These are phyloP conservation scores for Borovskyia barvae DNA, from an alignment of 208 protist species.

Conservation along the genomic window DNA sequence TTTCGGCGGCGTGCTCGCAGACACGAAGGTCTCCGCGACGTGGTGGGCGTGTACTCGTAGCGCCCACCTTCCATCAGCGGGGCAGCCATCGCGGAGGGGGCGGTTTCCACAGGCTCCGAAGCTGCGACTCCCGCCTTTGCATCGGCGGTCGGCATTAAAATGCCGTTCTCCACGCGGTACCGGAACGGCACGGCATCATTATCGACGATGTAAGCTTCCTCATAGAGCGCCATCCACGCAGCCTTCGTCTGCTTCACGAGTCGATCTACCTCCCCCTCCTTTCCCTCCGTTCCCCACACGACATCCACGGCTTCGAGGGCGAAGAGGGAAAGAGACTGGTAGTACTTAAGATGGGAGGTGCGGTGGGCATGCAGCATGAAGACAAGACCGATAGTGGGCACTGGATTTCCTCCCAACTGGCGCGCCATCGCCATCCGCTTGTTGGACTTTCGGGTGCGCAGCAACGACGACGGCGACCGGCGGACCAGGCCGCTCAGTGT, in stretches of 20 bases:
- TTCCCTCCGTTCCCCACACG: slow-evolving; percentile 35
- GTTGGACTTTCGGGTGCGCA: slow-evolving; percentile 18
- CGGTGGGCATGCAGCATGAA: slow-evolving; percentile 79
- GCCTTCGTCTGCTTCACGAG: slow-evolving; percentile 46
- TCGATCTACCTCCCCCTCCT: too few relatives aligned
- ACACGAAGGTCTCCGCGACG: slow-evolving; percentile 1
- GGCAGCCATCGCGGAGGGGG: not conserved
- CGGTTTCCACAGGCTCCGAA: not conserved
- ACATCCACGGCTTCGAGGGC: slow-evolving; percentile 79
- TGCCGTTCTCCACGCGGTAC: slow-evolving; percentile 7
- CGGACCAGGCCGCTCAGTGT: slow-evolving; percentile 7
- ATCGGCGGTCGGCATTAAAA: slow-evolving; percentile 22
- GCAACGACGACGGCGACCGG: slow-evolving; percentile 9
- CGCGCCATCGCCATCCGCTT: slow-evolving; percentile 28
- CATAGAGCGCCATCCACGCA: slow-evolving; percentile 65
- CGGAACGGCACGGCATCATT: slow-evolving; percentile 18
- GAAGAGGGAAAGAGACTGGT: slow-evolving; percentile 65
- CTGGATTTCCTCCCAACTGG: slow-evolving; percentile 32
- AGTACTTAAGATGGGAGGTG: slow-evolving; percentile 79
- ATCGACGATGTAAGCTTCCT: slow-evolving; percentile 66
- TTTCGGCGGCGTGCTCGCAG: slow-evolving; percentile 1
- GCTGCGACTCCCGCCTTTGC: not conserved
- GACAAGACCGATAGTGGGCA: slow-evolving; percentile 75
- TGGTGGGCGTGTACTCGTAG: slow-evolving; percentile 10
- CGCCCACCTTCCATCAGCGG: slow-evolving; percentile 3